A percentile compares a stretch with the other conserved stretches of the same genome.
phyloP scores from a whole-genome alignment of 2,329 filamentous ascomycete genomes.

The Calonectria multiphialidica region DNA sequence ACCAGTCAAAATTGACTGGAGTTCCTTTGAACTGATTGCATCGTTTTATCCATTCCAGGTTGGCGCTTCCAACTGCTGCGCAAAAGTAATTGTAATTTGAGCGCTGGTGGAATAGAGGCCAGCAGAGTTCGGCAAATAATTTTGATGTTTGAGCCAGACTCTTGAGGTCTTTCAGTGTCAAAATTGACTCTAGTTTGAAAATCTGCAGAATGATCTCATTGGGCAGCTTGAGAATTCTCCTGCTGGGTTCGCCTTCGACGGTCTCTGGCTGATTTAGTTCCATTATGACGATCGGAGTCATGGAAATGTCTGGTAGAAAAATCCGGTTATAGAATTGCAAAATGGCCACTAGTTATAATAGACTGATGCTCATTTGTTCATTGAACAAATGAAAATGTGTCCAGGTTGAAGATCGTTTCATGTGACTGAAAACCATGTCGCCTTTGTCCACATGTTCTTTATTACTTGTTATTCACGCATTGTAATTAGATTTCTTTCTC shows the following conservation, averaged over 20 bases:
- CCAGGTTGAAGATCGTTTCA: too few species aligned
- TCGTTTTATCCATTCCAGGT: background rate
- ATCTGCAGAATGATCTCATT: background rate
- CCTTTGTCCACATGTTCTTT: too few species aligned
- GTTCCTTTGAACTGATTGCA: background rate
- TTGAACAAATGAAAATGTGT: too few species aligned
- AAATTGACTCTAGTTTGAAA: background rate
- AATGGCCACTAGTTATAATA: too few species aligned
- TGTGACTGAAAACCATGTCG: too few species aligned
- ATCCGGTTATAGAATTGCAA: too few species aligned
- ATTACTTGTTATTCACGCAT: too few species aligned
- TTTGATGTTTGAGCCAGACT: background rate
- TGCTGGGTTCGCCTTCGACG: background rate
- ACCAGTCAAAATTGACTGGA: background rate
- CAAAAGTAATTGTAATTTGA: background rate
- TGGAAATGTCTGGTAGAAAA: background rate
- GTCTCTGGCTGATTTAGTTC: too few species aligned
- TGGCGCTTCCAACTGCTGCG: background rate
- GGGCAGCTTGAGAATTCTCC: background rate
- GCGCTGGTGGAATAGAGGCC: background rate
- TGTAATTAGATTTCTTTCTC: too few species aligned
- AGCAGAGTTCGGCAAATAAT: background rate
- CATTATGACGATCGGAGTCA: too few species aligned
- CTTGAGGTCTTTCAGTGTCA: background rate
- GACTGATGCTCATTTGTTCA: too few species aligned